Evolutionary conservation across 495 filamentous ascomycete genomes (phyloP).

Genomic region (Endocarpon pusillum): DNA sequence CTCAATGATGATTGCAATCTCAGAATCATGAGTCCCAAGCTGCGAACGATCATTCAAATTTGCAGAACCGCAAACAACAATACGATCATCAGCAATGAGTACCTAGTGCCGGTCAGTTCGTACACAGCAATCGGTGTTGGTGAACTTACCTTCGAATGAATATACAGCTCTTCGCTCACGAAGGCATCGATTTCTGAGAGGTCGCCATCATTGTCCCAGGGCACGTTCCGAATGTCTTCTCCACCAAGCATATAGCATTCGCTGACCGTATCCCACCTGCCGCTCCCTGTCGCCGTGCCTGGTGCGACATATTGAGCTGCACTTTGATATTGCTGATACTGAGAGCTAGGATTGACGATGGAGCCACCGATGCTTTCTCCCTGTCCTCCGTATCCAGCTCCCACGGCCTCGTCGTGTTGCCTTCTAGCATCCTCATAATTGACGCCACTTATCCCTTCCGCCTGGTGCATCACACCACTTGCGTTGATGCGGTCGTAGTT

Average conservation of each 20-base stretch:
- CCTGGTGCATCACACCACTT: conserved; percentile 41
- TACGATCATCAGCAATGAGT: conserved; percentile 77
- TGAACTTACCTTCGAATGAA: conserved; percentile 60
- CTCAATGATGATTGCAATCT: conserved; percentile 68
- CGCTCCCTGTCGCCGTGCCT: conserved; percentile 20
- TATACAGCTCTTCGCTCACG: conserved; percentile 84
- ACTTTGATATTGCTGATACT: conserved; percentile 49
- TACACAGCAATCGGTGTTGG: neutral
- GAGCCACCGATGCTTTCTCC: conserved; percentile 19
- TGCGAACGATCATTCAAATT: conserved; percentile 94
- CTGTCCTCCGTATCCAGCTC: conserved; percentile 20
- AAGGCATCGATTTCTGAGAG: conserved; percentile 73
- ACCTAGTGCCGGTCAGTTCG: conserved; percentile 29
- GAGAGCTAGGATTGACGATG: conserved; percentile 25
- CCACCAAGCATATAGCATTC: conserved; percentile 76
- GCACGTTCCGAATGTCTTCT: conserved; percentile 54
- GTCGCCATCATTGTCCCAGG: conserved; percentile 52
- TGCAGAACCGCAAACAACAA: conserved; percentile 81
- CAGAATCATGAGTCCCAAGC: conserved; percentile 69
- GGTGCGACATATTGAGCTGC: conserved; percentile 32
- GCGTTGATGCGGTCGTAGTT: conserved; percentile 85
- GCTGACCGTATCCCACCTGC: conserved; percentile 59
- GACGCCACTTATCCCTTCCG: conserved; percentile 52
- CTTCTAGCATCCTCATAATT: conserved; percentile 52
- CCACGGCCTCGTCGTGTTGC: conserved; percentile 40